Evolutionary conservation across 2,329 filamentous ascomycete species (phyloP).

Genomic region (Bimuria novae-zelandiae): DNA sequence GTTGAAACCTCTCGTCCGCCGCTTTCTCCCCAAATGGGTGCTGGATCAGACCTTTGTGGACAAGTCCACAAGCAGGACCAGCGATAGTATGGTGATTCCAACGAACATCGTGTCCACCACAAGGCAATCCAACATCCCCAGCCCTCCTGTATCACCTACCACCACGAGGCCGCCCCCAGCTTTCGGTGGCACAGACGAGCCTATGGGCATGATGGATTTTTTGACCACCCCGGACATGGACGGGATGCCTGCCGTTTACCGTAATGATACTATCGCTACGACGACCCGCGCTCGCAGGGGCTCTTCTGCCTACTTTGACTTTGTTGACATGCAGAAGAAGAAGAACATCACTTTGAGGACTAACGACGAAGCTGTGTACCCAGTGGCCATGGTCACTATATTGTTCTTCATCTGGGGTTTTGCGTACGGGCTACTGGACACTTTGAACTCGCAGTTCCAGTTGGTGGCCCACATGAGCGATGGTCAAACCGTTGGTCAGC

Average conservation of each 20-base stretch:
- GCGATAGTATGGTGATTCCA: constrained; percentile 34
- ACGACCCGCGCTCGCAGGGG: constrained; percentile 27
- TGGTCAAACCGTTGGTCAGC: constrained; percentile 68
- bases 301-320: constrained; percentile 69
- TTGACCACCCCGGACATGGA: constrained; percentile 55
- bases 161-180: constrained; percentile 26
- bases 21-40: constrained; percentile 62
- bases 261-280: constrained; percentile 43
- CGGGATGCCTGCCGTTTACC: constrained; percentile 39
- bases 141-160: constrained; percentile 30
- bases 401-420: constrained; percentile 91
- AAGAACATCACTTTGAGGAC: constrained; percentile 73
- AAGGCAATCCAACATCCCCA: constrained; percentile 23
- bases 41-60: constrained; percentile 50
- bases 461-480: constrained; percentile 64
- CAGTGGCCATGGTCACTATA: constrained; percentile 74
- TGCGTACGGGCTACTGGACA: constrained; percentile 84
- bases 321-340: constrained; percentile 69
- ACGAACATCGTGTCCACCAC: constrained; percentile 29
- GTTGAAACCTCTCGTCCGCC: constrained; percentile 80
- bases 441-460: constrained; percentile 74
- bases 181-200: constrained; percentile 26
- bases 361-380: constrained; percentile 68
- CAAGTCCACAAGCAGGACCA: constrained; percentile 31
- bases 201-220: constrained; percentile 58